Evolutionary conservation across 192 early-diverging fungal species (phyloP), one percentile per base, ranked within the genome.

Genomic region (Coemansia sp.): DNA sequence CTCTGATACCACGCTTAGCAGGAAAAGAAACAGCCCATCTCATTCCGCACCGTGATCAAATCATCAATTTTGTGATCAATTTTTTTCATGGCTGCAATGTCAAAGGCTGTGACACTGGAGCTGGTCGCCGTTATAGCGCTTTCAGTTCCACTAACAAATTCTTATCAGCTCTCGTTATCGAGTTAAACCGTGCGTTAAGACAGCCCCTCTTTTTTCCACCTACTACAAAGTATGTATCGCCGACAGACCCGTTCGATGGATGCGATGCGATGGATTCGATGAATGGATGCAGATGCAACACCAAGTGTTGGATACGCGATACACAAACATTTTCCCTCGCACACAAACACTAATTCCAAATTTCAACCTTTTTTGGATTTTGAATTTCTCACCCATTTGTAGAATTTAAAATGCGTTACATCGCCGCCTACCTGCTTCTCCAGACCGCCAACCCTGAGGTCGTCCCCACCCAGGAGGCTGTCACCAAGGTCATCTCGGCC

Each of bases 401-500:
- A 82, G 74, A 69, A 30, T 55, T 55, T 30, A 84, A 82, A 84
- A 98, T 97, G 97, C 97, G 97, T 90, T 93, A 95, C 87, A 87
- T 99, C 78, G 96, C 94, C 74, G 96, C 97, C 82, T 99, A 97
- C 91, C 88, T 99, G 77, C 92, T 99, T 75, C 91, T 95, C 81
- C 86, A 86, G 77, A 86, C 91, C 82, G 95, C 89, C 84, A 94
- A 95, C 79, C 93, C 94, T 77, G 78, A 81, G 70, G 87, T 86
- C 66, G 69, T 89, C 70, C 94, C 95, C 68, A 76, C 91, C 75
- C 89, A 89, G 68, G 86, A 84, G 37, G 89, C 91, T 75, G 86
- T 98, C 87, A 88, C 89, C 81, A 82, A 82, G 73, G 88, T 99
- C 82, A 89, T 99, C 72, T 74, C 86, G 37, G 84, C 95, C 75